Percentiles rank a stretch among this genome's conserved stretches.
These are phyloP conservation scores for Zopfia rhizophila DNA, from an alignment of 2,329 filamentous ascomycete species.

Conservation along the genomic window DNA sequence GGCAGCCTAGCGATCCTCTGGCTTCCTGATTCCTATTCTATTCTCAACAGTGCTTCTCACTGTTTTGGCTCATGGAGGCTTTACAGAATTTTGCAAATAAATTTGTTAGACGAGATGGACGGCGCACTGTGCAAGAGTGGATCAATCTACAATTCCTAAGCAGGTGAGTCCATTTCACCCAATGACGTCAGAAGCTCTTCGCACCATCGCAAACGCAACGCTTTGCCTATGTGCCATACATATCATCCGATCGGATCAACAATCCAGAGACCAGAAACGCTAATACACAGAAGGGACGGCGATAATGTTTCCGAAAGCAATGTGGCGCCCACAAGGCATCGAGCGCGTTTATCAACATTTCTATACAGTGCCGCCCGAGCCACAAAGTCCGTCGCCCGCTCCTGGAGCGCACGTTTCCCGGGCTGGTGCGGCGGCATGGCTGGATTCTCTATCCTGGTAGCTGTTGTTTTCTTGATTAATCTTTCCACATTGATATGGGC, in stretches of 20 bases:
- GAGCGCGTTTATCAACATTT: slow-evolving; percentile 2
- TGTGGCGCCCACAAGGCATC: not conserved
- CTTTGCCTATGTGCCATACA: not conserved
- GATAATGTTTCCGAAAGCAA: slow-evolving; percentile 1
- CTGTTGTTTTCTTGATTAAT: slow-evolving; percentile 8
- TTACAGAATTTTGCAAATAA: not conserved
- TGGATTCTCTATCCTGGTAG: slow-evolving; percentile 12
- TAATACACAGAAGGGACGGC: not conserved
- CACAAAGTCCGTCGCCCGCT: not conserved
- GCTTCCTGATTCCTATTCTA: too few relatives aligned
- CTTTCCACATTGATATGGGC: slow-evolving; percentile 14
- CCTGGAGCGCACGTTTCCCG: slow-evolving; percentile 13
- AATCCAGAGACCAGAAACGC: not conserved
- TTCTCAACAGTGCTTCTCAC: too few relatives aligned
- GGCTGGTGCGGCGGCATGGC: slow-evolving; percentile 17
- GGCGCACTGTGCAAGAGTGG: not conserved
- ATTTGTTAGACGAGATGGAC: slow-evolving; percentile 1
- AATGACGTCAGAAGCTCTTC: not conserved
- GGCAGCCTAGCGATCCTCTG: too few relatives aligned
- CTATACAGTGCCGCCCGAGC: not conserved
- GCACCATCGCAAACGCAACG: too few relatives aligned
- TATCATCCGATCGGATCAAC: not conserved
- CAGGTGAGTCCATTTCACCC: slow-evolving; percentile 1
- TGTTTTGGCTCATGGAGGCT: too few relatives aligned
- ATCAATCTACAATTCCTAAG: not conserved